Conservation (phyloP, 805 yeast genomes). For the Zygosaccharomyces bisporus region DNA sequence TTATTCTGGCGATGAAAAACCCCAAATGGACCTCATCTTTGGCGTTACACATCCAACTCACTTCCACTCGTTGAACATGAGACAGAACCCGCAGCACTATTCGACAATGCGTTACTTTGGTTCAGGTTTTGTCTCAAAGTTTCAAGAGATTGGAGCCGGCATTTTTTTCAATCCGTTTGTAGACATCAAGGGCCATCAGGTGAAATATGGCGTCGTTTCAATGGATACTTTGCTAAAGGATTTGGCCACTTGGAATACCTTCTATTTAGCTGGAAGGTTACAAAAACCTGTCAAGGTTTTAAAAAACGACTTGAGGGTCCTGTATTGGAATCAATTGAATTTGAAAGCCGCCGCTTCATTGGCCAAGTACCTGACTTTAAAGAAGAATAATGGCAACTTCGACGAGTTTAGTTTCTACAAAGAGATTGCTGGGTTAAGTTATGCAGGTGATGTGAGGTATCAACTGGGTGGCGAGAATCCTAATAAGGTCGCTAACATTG, state of each 20-base stretch:
- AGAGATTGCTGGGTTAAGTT: constrained; percentile 75
- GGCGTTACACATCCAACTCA: constrained; percentile 70
- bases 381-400: constrained; percentile 39
- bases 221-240: constrained; percentile 59
- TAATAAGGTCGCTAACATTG: constrained; percentile 80
- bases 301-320: constrained; percentile 58
- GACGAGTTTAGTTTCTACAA: constrained; percentile 66
- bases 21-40: constrained; percentile 83
- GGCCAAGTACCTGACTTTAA: constrained; percentile 38
- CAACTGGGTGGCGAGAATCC: constrained; percentile 89
- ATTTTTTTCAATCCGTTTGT: constrained; percentile 92
- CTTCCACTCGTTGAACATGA: constrained; percentile 74
- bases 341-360: constrained; percentile 72
- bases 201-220: constrained; percentile 87
- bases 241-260: constrained; percentile 75
- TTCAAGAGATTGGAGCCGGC: constrained; percentile 79
- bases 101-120: constrained; percentile 64
- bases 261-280: constrained; percentile 86
- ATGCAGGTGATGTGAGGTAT: constrained; percentile 88
- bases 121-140: constrained; percentile 48
- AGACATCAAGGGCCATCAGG: constrained; percentile 50
- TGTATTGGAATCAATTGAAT: constrained; percentile 70
- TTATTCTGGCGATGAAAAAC: constrained; percentile 40
- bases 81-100: constrained; percentile 70
- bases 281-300: constrained; percentile 88